Conservation (phyloP, 164 flowering plant genomes). For the Vitis rupestris region DNA sequence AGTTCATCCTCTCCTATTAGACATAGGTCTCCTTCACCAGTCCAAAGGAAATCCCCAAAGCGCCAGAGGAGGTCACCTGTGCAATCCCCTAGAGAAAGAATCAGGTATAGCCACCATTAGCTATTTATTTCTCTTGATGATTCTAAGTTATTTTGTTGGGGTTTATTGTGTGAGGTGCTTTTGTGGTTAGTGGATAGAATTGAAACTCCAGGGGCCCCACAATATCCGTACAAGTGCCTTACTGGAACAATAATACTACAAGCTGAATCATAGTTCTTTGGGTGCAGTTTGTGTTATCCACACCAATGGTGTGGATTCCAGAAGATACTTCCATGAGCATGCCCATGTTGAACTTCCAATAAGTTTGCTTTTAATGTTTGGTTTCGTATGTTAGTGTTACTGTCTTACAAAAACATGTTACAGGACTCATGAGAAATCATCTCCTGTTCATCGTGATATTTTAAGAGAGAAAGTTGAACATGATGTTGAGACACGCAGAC, state of each 20-base stretch:
- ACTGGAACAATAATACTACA: too few species aligned
- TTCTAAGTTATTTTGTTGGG: too few species aligned
- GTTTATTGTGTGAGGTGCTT: too few species aligned
- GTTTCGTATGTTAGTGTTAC: not conserved
- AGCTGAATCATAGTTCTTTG: not conserved
- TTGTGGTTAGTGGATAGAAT: too few species aligned
- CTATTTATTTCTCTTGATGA: too few species aligned
- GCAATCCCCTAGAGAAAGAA: conserved; percentile 38
- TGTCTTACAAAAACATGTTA: not conserved
- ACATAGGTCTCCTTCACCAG: conserved; percentile 30
- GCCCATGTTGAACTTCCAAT: too few species aligned
- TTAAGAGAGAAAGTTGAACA: conserved; percentile 26
- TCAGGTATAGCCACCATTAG: conserved; percentile 32
- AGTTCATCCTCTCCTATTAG: conserved; percentile 26
- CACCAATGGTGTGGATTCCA: not conserved
- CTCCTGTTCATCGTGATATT: conserved; percentile 29
- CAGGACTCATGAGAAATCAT: conserved; percentile 35
- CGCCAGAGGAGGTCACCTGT: conserved; percentile 44
- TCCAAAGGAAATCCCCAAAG: conserved; percentile 36
- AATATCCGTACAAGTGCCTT: too few species aligned
- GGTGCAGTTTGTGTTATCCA: not conserved
- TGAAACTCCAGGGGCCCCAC: too few species aligned
- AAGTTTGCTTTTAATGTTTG: too few species aligned
- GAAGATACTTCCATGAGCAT: not conserved
- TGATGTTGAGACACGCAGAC: conserved; percentile 21